Base-by-base conservation (phyloP, 2,329 filamentous ascomycete genomes). In the Tolypocladium inflatum region DNA sequence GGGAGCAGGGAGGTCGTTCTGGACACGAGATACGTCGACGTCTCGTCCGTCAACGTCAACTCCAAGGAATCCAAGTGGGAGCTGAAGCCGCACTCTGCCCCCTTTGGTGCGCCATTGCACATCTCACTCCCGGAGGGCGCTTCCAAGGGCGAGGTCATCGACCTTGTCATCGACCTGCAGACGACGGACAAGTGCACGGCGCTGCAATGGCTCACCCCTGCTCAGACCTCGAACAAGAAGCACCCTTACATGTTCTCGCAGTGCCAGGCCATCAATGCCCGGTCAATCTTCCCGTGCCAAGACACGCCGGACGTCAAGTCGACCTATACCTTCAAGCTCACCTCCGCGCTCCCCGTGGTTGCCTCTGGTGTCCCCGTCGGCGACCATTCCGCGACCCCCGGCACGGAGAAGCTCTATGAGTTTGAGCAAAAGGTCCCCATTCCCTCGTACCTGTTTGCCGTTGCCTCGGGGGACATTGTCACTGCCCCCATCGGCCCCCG, bases 161-260 rank as follows among this genome's bases (percentile, higher is more conserved):
- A 77, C 63, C 66, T 87, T 21, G 74, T 85, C 71, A 90, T 95
- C 61, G 77, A 82, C 30, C 73, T 97, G 37, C 81, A 89, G 64
- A 97, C 94, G 6, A 97, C 94, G 1, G 82, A 88, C 55, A 83
- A 89, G 67, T 97, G 93, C 73, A 96, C 92, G 13, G 93, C 93
- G 11, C 79, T 99, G 61, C 93, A 97, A 74, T 99, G 94, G 93
- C 82, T 99, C 73, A 92, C 89, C 0, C 91, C 91, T 2, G 88
- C 88, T 38, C 94, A 97, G 76, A 97, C 94, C 1, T 91, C 90
- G 59, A 97, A 96, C 81, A 92, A 91, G 78, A 94, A 91, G 74
- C 89, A 95, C 64, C 93, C 93, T 1, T 97, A 97, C 74, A 93
- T 97, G 86, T 97, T 97, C 78, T 95, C 90, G 51, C 94, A 97